phyloP scores from a whole-genome alignment of 352 stramenopile species.

The Globisporangium heterothallicum region DNA sequence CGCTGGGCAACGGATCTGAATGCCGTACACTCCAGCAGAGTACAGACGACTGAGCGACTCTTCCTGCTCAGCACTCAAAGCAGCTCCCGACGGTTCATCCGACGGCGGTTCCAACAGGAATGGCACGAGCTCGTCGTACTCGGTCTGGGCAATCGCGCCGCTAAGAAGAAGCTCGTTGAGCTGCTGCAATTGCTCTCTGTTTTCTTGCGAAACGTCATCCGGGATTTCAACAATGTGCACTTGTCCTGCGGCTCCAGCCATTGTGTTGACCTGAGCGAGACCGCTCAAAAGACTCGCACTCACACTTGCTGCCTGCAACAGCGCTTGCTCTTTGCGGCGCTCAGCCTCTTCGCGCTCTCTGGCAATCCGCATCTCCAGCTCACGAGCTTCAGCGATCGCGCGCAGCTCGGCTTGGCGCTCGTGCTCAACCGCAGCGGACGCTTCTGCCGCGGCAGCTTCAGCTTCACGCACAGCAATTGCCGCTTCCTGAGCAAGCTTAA shows the following conservation, averaged over 20 bases:
- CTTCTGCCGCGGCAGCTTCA: constrained; percentile 64
- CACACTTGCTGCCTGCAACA: constrained; percentile 68
- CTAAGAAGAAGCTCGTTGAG: constrained; percentile 81
- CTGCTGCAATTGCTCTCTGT: constrained; percentile 82
- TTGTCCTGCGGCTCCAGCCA: constrained; percentile 54
- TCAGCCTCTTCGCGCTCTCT: constrained; percentile 52
- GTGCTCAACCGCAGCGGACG: constrained; percentile 66
- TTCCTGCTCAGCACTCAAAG: constrained; percentile 72
- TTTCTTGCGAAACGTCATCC: constrained; percentile 78
- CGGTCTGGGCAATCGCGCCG: constrained; percentile 72
- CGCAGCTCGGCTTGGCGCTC: constrained; percentile 78
- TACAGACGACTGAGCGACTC: constrained; percentile 80
- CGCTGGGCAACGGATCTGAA: constrained; percentile 83
- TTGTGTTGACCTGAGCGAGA: constrained; percentile 75
- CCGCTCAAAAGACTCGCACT: constrained; percentile 70
- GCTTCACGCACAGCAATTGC: constrained; percentile 52
- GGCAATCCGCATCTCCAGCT: constrained; percentile 52
- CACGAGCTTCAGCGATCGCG: constrained; percentile 68
- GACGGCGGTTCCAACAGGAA: constrained; percentile 74
- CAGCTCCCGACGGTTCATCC: constrained; percentile 51
- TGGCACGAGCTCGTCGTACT: constrained; percentile 86
- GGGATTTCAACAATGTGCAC: constrained; percentile 83
- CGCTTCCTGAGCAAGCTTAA: constrained; percentile 48
- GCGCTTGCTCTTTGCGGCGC: constrained; percentile 51
- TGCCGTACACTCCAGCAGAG: constrained; percentile 67